Evolutionary conservation across 1,139 yeast species (phyloP).

Genomic region (Meyerozyma athensensis): DNA sequence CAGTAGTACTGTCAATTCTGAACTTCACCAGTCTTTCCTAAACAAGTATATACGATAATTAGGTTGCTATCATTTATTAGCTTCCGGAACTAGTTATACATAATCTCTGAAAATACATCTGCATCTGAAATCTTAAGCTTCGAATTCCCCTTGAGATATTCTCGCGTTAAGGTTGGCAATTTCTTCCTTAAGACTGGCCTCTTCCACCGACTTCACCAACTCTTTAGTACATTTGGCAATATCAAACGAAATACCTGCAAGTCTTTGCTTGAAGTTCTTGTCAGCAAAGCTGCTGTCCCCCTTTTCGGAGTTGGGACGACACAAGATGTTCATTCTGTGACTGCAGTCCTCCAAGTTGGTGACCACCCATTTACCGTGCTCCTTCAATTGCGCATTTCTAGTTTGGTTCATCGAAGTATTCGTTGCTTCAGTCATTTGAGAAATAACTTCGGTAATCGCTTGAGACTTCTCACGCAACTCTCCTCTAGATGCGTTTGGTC

Average conservation of each 20-base stretch:
- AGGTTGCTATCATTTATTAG: not conserved
- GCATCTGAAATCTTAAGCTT: not conserved
- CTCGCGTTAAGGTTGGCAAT: slow-evolving; percentile 51
- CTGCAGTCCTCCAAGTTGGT: slow-evolving; percentile 81
- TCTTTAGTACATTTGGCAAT: slow-evolving; percentile 96
- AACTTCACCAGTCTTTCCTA: not conserved
- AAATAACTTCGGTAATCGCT: slow-evolving; percentile 72
- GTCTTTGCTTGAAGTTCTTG: slow-evolving; percentile 83
- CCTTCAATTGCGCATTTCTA: slow-evolving; percentile 74
- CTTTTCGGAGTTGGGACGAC: slow-evolving; percentile 44
- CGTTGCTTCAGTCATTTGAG: slow-evolving; percentile 88
- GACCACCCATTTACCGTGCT: slow-evolving; percentile 89
- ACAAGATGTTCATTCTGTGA: slow-evolving; percentile 66
- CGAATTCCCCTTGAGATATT: slow-evolving; percentile 4
- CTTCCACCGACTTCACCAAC: slow-evolving; percentile 91
- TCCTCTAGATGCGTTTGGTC: slow-evolving; percentile 73
- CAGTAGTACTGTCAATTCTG: not conserved
- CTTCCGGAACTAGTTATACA: slow-evolving; percentile 1
- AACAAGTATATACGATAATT: slow-evolving; percentile 1
- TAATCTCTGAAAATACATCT: not conserved
- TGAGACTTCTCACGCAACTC: slow-evolving; percentile 66
- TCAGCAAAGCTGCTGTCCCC: slow-evolving; percentile 72
- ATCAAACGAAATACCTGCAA: slow-evolving; percentile 94
- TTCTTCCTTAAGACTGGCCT: slow-evolving; percentile 82
- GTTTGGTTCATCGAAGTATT: slow-evolving; percentile 86